A percentile compares a stretch with the other conserved stretches of the same genome.
Conservation (phyloP, 2,329 filamentous ascomycete species). For the Ophiocordyceps sinensis region DNA sequence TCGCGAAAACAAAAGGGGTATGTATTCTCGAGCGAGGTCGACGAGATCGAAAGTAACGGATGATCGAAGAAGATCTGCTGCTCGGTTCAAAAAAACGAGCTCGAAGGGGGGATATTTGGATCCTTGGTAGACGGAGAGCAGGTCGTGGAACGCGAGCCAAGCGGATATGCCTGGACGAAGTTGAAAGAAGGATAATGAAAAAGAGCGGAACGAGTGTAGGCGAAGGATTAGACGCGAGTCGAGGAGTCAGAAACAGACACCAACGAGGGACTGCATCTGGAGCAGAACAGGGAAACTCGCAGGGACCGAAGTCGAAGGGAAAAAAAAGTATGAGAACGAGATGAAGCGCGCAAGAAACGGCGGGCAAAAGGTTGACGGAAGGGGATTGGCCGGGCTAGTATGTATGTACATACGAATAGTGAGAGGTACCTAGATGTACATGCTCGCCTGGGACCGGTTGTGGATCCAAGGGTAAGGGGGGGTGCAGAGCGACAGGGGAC, state of each 20-base stretch:
- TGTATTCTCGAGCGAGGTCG: too few relatives aligned
- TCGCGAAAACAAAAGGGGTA: too few relatives aligned
- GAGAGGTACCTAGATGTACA: conserved; percentile 2
- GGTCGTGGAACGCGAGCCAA: not conserved
- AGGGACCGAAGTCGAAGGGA: not conserved
- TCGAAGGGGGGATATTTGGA: not conserved
- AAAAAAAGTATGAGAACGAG: conserved; percentile 7
- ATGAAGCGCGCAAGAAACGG: conserved; percentile 4
- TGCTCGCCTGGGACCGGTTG: too few relatives aligned
- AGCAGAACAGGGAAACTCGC: conserved; percentile 6
- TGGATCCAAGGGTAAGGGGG: too few relatives aligned
- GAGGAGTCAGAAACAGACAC: conserved; percentile 12
- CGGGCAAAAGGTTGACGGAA: conserved; percentile 5
- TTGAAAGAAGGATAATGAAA: conserved; percentile 16
- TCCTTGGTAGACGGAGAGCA: not conserved
- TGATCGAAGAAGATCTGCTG: too few relatives aligned
- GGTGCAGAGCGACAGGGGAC: too few relatives aligned
- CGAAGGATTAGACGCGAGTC: conserved; percentile 7
- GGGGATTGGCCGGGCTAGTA: conserved; percentile 5
- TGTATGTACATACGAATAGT: conserved; percentile 1
- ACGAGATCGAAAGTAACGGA: too few relatives aligned
- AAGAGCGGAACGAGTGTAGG: conserved; percentile 18
- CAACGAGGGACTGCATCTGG: conserved; percentile 14
- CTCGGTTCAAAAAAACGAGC: not conserved
- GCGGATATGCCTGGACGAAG: not conserved